Evolutionary conservation across 106 monocot genomes (phyloP), one percentile per base, ranked within the genome.

Genomic region (Gastrodia elata): DNA sequence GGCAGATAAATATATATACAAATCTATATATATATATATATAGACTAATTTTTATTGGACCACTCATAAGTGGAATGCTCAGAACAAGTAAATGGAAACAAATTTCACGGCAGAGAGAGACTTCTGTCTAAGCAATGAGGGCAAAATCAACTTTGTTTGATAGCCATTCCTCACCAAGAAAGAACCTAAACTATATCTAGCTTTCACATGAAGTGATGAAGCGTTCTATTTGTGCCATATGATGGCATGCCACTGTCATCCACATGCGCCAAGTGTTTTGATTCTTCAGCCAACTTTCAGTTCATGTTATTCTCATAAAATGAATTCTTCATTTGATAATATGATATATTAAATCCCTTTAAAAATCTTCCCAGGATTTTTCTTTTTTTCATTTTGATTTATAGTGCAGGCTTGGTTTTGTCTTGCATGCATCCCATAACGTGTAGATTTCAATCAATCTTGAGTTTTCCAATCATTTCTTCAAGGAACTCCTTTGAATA

Each of bases 71-170:
- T 3, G 13, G 67, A 16, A 67, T 37, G 36, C 33, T 67, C 67
- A 67, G 18, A 15, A 36, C 13, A 67, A 67, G 67, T 67, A 67
- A 67, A 67, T 36, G 36, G 67, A 67, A 67, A 61, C 67, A 67
- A 26, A 34, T 67, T 67, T 67, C 30, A 30, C 0, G 34, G 15
- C 13, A 37, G 67, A 67, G 67, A 67, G 35, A 30, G 67, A 67
- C 67, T 3, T 67, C 1, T 67, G 67, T 30, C 36, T 37, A 67
- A 36, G 37, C 67, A 37, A 36, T 16, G 18, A 36, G 10, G 67
- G 67, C 36, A 67, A 67, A 67, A 67, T 18, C 14, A 37, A 67
- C 36, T 37, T 67, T 37, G 4, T 37, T 67, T 61, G 67, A 67
- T 67, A 37, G 20, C 36, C 36, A 67, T 37, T 67, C 18, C 27